Evolutionary conservation across 768 basidiomycete species (phyloP), one percentile per base, ranked within the genome.

Genomic region (Naematelia encephala): DNA sequence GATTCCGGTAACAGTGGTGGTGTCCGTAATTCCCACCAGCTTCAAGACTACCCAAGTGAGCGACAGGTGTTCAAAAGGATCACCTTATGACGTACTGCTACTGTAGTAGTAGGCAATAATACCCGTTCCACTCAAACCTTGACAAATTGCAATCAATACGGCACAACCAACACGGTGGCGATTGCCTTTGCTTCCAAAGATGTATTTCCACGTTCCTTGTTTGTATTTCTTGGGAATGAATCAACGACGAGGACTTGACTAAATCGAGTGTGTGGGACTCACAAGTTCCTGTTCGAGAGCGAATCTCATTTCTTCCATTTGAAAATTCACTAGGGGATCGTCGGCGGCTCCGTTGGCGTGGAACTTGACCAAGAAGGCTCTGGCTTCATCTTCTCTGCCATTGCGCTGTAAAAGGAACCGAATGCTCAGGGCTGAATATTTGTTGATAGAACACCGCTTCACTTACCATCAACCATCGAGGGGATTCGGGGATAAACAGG

Each of bases 331-430:
- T 4, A 53, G 51, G 2, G 26, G 51, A 23, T 53, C 51, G 30
- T 53, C 30, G 25, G 19, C 30, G n/a, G 25, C 51, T n/a, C 51
- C 51, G 30, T 53, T 53, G 27, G 26, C 51, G 29, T 53, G 51
- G 77, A 90, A 90, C 74, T 89, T 86, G 2, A 89, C 88, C 25
- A 92, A 80, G 16, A 81, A 82, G 23, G 80, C 73, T 44, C 87
- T 78, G 3, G 89, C 91, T 72, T 87, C 79, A 0, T 79, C 82
- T 11, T 87, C 83, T 55, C 82, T 82, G 16, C 63, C 63, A 23
- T 64, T 56, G 4, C 34, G 34, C 34, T 39, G 34, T 16, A 8
- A 8, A 39, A 16, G 34, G 34, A 39, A 8, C 34, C 34, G 16
- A 39, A 39, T 8, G 34, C 8, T 39, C 8, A 39, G 34, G 34